Evolutionary conservation across 495 filamentous ascomycete species (phyloP).

Genomic region (Tuber melanosporum): DNA sequence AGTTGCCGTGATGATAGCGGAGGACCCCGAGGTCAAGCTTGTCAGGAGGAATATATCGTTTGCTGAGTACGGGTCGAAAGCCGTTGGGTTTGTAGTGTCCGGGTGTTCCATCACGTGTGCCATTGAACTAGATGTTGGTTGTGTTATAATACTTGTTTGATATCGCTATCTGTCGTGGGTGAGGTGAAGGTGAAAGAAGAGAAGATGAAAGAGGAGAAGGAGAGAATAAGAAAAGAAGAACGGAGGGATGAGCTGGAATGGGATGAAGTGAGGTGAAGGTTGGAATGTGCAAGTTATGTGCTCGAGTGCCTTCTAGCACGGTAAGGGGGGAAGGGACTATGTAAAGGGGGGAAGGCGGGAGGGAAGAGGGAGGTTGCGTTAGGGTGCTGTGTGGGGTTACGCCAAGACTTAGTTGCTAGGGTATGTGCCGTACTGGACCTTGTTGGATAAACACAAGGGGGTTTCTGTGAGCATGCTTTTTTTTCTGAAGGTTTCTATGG

Average conservation of each 20-base stretch:
- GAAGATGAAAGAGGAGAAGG: neutral
- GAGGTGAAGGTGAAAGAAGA: slow-evolving; percentile 1
- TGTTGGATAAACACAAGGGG: neutral
- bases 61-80: slow-evolving; percentile 31
- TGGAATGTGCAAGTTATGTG: neutral
- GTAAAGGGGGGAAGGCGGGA: neutral
- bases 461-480: neutral
- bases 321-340: neutral
- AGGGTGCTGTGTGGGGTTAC: slow-evolving; percentile 6
- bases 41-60: slow-evolving; percentile 40
- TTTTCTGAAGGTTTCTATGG: neutral
- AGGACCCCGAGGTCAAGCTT: slow-evolving; percentile 38
- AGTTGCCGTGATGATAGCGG: slow-evolving; percentile 80
- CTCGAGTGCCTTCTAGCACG: neutral
- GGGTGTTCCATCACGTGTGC: slow-evolving; percentile 26
- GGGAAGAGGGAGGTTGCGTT: neutral
- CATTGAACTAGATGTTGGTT: neutral
- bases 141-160: slow-evolving; percentile 7
- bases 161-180: neutral
- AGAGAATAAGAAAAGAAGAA: slow-evolving; percentile 11
- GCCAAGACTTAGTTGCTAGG: slow-evolving; percentile 1
- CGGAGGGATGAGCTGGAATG: slow-evolving; percentile 3
- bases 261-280: neutral
- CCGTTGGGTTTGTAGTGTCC: slow-evolving; percentile 32
- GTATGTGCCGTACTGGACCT: neutral